Base-by-base conservation (phyloP, 2,329 filamentous ascomycete species). In the Penicillium sp. region DNA sequence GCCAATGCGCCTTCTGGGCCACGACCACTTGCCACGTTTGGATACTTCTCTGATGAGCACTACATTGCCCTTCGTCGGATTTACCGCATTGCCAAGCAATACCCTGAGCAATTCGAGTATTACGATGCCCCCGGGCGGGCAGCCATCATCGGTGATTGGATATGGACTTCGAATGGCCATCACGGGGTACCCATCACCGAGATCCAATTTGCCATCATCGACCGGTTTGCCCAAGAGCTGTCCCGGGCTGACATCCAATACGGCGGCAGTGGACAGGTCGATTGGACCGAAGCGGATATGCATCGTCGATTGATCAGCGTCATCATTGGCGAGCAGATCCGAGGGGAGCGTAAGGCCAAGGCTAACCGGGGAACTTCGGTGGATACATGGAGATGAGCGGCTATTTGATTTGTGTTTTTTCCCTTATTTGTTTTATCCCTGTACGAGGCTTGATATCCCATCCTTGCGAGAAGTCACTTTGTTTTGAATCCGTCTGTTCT, bases 321-420 rank as follows among this genome's bases (percentile, higher is more conserved):
- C 52, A 77, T 78, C 27, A 74, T 79, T 64, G 77, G 77, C 32
- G 76, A 78, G 59, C 73, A 76, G 54, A 72, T 78, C 47, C 67
- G 77, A 62, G 68, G 69, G 49, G 75, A 78, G 55, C 62, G 63
- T 52, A 75, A 72, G 56, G 63, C 63, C 51, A 67, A 65, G 54
- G 59, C 58, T 24, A 50, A 58, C 45, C 64, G 64, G 44, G 58
- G 59, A 40, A 54, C 59, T 31, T 67, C 64, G 34, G 56, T 64
- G 29, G 64, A 65, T 59, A 65, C 66, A 54, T 68, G 66, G 66
- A 62, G 63, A 59, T 64, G 59, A 67, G 43, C 38, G 34, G 49
- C 43, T 45, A 43, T 46, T 47, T 50, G 38, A 38, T 49, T 57
- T 46, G 46, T 42, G 16, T 53, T 52, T 57, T 48, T 18, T 50